Conservation (phyloP, 805 yeast genomes). For the Wickerhamomyces chaumierensis region DNA sequence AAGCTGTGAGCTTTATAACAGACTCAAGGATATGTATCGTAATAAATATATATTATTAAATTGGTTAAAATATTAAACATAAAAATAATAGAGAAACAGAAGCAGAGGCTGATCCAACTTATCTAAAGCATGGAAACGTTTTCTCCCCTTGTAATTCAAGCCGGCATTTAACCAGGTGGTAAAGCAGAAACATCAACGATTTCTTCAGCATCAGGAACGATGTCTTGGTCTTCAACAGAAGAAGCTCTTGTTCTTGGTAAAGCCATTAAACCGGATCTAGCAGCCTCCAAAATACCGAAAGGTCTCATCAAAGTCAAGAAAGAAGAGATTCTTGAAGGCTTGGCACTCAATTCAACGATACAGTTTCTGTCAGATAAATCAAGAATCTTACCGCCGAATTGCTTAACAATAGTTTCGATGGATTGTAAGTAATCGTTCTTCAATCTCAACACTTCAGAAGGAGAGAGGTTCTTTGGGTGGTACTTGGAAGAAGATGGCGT, state of each 20-base stretch:
- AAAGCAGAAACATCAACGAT: slow-evolving; percentile 80
- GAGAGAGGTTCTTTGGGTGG: slow-evolving; percentile 85
- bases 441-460: slow-evolving; percentile 88
- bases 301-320: slow-evolving; percentile 87
- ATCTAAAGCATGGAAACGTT: too few species aligned
- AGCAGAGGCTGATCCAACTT: too few species aligned
- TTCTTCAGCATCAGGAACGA: slow-evolving; percentile 44
- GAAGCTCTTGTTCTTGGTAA: slow-evolving; percentile 90
- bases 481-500: slow-evolving; percentile 28
- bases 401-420: slow-evolving; percentile 65
- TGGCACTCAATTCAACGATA: slow-evolving; percentile 87
- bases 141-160: too few species aligned
- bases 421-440: slow-evolving; percentile 84
- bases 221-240: slow-evolving; percentile 35
- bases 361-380: slow-evolving; percentile 91
- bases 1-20: too few species aligned
- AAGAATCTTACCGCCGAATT: slow-evolving; percentile 88
- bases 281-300: slow-evolving; percentile 91
- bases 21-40: too few species aligned
- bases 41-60: too few species aligned
- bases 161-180: slow-evolving; percentile 83
- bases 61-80: too few species aligned
- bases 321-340: slow-evolving; percentile 80
- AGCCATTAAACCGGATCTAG: slow-evolving; percentile 98
- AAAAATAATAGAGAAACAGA: too few species aligned